Evolutionary conservation across 495 filamentous ascomycete genomes (phyloP).

Genomic region (Chaetomium fimeti): DNA sequence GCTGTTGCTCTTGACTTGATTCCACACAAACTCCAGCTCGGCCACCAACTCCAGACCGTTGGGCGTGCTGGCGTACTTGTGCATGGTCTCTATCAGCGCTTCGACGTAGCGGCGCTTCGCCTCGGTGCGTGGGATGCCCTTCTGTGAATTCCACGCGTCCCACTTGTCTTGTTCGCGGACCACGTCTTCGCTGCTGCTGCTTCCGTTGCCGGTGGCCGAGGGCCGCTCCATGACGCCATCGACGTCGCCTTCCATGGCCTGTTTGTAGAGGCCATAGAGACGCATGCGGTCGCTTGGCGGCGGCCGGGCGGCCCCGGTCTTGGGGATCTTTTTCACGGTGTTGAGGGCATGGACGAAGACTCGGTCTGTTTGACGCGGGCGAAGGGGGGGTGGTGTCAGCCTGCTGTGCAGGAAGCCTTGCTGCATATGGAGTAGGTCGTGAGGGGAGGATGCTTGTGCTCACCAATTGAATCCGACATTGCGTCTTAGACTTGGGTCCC

Average conservation of each 20-base stretch:
- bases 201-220: constrained; percentile 36
- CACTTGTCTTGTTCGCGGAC: constrained; percentile 61
- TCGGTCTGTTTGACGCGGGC: constrained; percentile 60
- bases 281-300: constrained; percentile 80
- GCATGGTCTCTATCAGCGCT: constrained; percentile 94
- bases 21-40: constrained; percentile 99
- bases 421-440: too few relatives aligned
- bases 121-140: constrained; percentile 77
- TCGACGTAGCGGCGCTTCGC: constrained; percentile 93
- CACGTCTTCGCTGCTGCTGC: constrained; percentile 44
- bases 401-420: neutral
- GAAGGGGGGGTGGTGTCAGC: constrained; percentile 24
- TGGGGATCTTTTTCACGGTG: constrained; percentile 95
- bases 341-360: constrained; percentile 98
- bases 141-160: constrained; percentile 92
- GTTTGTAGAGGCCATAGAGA: constrained; percentile 97
- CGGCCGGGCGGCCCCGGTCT: constrained; percentile 83
- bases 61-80: constrained; percentile 80
- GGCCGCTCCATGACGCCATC: constrained; percentile 88
- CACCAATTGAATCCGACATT: constrained; percentile 31
- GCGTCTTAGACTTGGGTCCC: neutral
- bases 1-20: constrained; percentile 86
- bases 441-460: neutral
- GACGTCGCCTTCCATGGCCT: constrained; percentile 97
- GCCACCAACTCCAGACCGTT: constrained; percentile 83